Evolutionary conservation across 2,329 filamentous ascomycete genomes (phyloP).

Genomic region (Diaporthe caulivora): DNA sequence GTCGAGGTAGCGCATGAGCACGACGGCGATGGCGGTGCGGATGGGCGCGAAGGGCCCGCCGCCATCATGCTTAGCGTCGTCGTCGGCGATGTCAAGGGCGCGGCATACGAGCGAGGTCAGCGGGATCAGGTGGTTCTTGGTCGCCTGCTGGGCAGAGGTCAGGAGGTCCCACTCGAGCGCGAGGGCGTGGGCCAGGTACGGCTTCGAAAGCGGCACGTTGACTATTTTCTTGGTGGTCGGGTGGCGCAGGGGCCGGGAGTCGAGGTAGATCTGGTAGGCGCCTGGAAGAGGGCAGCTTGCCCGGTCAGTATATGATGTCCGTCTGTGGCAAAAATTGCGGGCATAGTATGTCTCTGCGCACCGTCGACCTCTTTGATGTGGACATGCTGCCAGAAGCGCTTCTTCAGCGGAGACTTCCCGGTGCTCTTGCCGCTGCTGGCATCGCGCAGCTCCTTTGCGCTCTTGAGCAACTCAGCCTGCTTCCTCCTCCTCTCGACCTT

Average conservation of each 20-base stretch:
- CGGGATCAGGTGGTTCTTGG: slow-evolving; percentile 89
- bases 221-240: slow-evolving; percentile 79
- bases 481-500: slow-evolving; percentile 62
- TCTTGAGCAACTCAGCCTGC: slow-evolving; percentile 67
- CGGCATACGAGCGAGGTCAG: slow-evolving; percentile 88
- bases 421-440: slow-evolving; percentile 37
- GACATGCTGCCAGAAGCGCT: slow-evolving; percentile 92
- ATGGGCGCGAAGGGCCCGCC: slow-evolving; percentile 57
- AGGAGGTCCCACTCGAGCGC: slow-evolving; percentile 95
- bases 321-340: background rate
- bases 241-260: slow-evolving; percentile 82
- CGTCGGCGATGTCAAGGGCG: slow-evolving; percentile 81
- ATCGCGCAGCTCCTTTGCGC: slow-evolving; percentile 61
- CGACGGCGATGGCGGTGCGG: slow-evolving; percentile 73
- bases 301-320: background rate
- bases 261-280: slow-evolving; percentile 76
- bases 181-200: slow-evolving; percentile 84
- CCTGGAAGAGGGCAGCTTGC: slow-evolving; percentile 47
- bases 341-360: slow-evolving; percentile 50
- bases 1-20: slow-evolving; percentile 86
- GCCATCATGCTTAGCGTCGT: slow-evolving; percentile 62
- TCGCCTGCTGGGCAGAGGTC: slow-evolving; percentile 83
- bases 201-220: slow-evolving; percentile 79
- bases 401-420: slow-evolving; percentile 58
- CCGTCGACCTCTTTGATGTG: slow-evolving; percentile 75